Evolutionary conservation across 1,284 basidiomycete genomes (phyloP).

Genomic region (Xerocomus nothofagi): DNA sequence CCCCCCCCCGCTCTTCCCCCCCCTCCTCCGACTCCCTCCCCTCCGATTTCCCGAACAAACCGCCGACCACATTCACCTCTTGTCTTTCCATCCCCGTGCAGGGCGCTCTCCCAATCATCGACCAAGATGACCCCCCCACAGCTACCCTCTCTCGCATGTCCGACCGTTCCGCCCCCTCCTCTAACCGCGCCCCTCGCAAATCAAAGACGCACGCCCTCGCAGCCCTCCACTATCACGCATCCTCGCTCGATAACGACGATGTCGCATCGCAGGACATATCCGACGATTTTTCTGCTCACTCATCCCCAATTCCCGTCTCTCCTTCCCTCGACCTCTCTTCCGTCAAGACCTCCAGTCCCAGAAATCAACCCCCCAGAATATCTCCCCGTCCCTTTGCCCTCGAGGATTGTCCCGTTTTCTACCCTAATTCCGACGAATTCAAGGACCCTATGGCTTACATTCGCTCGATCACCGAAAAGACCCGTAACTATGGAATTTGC

Average conservation of each 20-base stretch:
- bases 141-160: conserved; percentile 21
- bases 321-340: conserved; percentile 63
- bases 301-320: conserved; percentile 58
- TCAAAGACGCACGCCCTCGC: conserved; percentile 82
- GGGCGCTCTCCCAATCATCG: conserved; percentile 45
- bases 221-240: conserved; percentile 66
- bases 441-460: conserved; percentile 96
- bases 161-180: conserved; percentile 36
- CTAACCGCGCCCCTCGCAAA: conserved; percentile 76
- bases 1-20: conserved; percentile 23
- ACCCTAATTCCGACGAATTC: conserved; percentile 89
- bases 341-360: conserved; percentile 64
- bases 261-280: conserved; percentile 41
- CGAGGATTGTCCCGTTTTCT: conserved; percentile 87
- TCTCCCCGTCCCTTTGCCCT: conserved; percentile 77
- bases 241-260: conserved; percentile 52
- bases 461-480: conserved; percentile 76
- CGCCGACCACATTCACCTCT: conserved; percentile 46
- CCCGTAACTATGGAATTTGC: conserved; percentile 85
- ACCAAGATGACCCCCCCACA: conserved; percentile 28
- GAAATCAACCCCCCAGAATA: conserved; percentile 40
- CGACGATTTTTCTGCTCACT: conserved; percentile 48
- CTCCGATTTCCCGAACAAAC: conserved; percentile 41
- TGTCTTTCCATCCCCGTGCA: conserved; percentile 54
- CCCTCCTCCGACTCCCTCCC: conserved; percentile 30